phyloP scores from a whole-genome alignment of 441 rosid genomes.

The Metrosideros polymorpha region DNA sequence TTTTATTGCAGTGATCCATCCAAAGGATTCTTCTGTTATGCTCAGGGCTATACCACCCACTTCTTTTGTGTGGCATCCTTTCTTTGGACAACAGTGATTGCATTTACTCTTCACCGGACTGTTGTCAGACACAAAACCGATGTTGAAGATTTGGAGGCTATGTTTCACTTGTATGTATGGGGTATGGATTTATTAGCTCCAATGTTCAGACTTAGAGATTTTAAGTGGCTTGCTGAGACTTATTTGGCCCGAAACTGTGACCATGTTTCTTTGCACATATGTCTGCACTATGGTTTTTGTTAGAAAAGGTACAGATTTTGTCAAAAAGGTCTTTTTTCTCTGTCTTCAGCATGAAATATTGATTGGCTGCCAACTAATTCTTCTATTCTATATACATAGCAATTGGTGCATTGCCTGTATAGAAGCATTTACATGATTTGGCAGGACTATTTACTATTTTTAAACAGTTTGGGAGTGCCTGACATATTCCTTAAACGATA shows the following conservation, averaged over 20 bases:
- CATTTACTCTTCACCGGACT: slow-evolving; percentile 94
- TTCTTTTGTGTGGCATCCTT: slow-evolving; percentile 93
- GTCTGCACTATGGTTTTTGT: neutral
- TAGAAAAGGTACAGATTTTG: neutral
- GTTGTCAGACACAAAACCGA: slow-evolving; percentile 88
- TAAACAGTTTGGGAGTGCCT: neutral
- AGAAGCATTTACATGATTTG: neutral
- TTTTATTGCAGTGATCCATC: slow-evolving; percentile 69
- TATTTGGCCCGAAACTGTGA: neutral
- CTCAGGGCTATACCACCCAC: slow-evolving; percentile 83
- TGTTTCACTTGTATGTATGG: slow-evolving; percentile 97
- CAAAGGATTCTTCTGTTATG: slow-evolving; percentile 76
- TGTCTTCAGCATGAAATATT: neutral
- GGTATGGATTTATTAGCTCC: slow-evolving; percentile 34
- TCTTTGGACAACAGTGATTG: slow-evolving; percentile 92
- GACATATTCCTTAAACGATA: neutral
- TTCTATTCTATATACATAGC: neutral
- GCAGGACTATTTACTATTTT: neutral
- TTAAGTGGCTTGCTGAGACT: neutral
- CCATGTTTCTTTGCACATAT: neutral
- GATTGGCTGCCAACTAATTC: neutral
- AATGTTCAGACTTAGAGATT: neutral
- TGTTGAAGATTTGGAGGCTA: slow-evolving; percentile 89
- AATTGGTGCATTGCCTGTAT: neutral
- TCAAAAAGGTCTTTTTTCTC: neutral